Base-by-base conservation (phyloP, 345 rosid genomes). In the Microcos paniculata region DNA sequence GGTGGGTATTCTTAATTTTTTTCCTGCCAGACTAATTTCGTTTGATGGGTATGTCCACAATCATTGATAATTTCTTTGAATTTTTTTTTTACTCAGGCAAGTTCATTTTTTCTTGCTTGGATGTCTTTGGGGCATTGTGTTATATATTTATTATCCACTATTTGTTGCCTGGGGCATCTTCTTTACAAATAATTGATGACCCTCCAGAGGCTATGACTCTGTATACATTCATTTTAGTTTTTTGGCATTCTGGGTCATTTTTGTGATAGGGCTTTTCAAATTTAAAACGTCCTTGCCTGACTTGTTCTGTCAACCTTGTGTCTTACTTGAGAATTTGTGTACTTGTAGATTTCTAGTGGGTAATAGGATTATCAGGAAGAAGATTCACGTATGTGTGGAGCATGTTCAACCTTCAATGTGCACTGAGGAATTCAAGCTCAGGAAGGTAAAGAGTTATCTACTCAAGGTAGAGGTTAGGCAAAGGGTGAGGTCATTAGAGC, bases 381-480 rank as follows among this genome's bases (percentile, higher is more conserved):
- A 91, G 86, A 88, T 90, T 61, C 94, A 90, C 33, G 94, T 90
- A 28, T 75, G 94, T 0, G 80, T 90, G 19, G 94, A 90, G 82
- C 94, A 90, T 61, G 83, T 90, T 57, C 90, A 82, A 52, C 91
- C 88, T 6, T 90, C 94, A 12, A 87, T 91, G 80, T 90, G 94
- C 75, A 55, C 83, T 0, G 94, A 90, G 85, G 92, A 90, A n/a
- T 77, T 90, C 78, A 73, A 72, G 38, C 79, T 84, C 13, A 88
- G 94, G 86, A 88, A 83, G 82, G 72, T 79, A 65, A 85, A 85
- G 86, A 90, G 88, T 6, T 92, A 90, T 61, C 77, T 77, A 48
- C 83, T 88, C 42, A 90, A 90, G 85, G 91, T 92, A 4, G 90
- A 82, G 78, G 94, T 91, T 7, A 88, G 84, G 90, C 88, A 0